Conservation (phyloP, 2,329 filamentous ascomycete genomes). For the Trichoderma sp. region DNA sequence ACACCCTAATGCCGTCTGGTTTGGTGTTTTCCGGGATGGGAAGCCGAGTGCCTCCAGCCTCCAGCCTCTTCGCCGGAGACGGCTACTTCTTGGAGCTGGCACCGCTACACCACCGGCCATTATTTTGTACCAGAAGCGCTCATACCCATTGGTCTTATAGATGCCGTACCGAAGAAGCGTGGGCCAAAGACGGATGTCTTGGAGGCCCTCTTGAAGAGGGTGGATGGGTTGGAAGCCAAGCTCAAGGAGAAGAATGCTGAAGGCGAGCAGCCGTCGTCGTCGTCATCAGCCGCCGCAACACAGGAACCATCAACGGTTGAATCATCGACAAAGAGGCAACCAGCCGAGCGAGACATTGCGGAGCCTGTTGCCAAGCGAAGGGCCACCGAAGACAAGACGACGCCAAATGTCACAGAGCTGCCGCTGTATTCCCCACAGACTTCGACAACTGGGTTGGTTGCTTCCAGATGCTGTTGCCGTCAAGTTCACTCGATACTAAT, state of each 20-base stretch:
- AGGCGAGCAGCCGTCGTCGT: constrained; percentile 21
- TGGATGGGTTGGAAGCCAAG: constrained; percentile 79
- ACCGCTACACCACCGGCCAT: background rate
- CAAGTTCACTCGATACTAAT: background rate
- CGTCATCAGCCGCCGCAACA: constrained; percentile 25
- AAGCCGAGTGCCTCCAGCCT: background rate
- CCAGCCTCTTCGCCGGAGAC: background rate
- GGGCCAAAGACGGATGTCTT: constrained; percentile 88
- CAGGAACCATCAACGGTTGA: constrained; percentile 18
- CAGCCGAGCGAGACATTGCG: constrained; percentile 15
- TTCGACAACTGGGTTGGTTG: background rate
- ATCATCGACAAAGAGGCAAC: background rate
- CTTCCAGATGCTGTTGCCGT: background rate
- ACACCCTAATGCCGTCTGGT: background rate
- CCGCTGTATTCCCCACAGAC: constrained; percentile 15
- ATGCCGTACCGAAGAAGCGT: constrained; percentile 85
- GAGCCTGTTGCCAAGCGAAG: constrained; percentile 41
- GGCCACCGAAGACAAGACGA: constrained; percentile 35
- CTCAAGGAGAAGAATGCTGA: constrained; percentile 64
- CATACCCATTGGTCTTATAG: constrained; percentile 31
- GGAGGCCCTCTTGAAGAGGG: constrained; percentile 77
- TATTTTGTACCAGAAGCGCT: background rate
- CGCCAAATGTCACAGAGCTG: constrained; percentile 20
- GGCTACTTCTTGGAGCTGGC: background rate
- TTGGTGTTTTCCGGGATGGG: background rate